These are phyloP conservation scores for Geosiphon pyriformis DNA, from an alignment of 192 early-diverging fungal species.

Conservation along the genomic window DNA sequence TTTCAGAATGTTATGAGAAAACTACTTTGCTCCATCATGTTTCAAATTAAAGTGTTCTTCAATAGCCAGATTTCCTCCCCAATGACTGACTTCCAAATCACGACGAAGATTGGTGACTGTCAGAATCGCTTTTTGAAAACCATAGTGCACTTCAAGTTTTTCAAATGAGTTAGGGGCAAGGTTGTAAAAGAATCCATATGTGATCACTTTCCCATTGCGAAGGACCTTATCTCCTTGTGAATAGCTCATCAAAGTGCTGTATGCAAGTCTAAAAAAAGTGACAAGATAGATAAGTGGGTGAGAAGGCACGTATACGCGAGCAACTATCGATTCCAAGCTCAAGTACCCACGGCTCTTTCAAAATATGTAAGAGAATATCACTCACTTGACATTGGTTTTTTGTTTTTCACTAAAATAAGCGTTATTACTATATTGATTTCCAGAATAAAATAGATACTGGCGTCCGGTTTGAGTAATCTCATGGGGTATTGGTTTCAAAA, in stretches of 20 bases:
- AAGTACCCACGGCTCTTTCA: background rate
- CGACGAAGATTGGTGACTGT: constrained; percentile 54
- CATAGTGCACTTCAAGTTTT: constrained; percentile 61
- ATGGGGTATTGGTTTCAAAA: constrained; percentile 46
- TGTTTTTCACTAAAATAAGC: constrained; percentile 66
- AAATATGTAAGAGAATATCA: background rate
- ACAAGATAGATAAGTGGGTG: background rate
- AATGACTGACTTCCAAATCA: constrained; percentile 81
- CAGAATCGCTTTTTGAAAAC: constrained; percentile 50
- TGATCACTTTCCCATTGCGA: constrained; percentile 52
- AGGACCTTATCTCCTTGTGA: constrained; percentile 31
- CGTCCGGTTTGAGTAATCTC: constrained; percentile 57
- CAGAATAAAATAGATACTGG: constrained; percentile 60
- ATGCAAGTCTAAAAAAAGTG: constrained; percentile 28
- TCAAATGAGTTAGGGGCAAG: constrained; percentile 36
- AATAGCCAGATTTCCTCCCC: constrained; percentile 73
- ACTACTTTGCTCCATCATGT: constrained; percentile 73
- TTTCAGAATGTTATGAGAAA: constrained; percentile 7
- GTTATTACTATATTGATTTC: constrained; percentile 55
- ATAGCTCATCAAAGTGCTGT: constrained; percentile 34
- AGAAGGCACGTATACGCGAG: background rate
- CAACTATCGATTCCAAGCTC: background rate
- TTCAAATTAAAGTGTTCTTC: constrained; percentile 76
- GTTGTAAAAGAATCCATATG: constrained; percentile 67
- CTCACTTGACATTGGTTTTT: constrained; percentile 77